Evolutionary conservation across 192 early-diverging fungal genomes (phyloP).

Genomic region (Gamsiella multidivaricata): DNA sequence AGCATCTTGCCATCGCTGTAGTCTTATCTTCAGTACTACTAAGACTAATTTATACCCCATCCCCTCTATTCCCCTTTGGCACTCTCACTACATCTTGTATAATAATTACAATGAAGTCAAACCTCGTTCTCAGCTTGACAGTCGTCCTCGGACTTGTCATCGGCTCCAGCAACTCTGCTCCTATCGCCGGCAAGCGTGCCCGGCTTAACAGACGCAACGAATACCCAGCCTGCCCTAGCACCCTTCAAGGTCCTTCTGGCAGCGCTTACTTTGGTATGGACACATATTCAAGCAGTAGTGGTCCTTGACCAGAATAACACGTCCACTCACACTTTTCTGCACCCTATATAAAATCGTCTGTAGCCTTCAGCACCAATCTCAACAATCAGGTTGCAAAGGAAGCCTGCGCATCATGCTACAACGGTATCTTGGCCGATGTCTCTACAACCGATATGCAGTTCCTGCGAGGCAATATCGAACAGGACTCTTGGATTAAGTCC

Average conservation of each 20-base stretch:
- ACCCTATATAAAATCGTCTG: neutral
- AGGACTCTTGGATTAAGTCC: conserved; percentile 34
- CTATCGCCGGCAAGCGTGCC: conserved; percentile 5
- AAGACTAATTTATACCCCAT: neutral
- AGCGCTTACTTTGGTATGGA: conserved; percentile 44
- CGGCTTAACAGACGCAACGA: conserved; percentile 21
- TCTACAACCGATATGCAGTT: conserved; percentile 16
- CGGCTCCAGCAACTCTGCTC: neutral
- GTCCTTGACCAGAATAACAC: neutral
- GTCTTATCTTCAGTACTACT: no score
- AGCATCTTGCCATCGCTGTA: neutral
- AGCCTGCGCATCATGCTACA: conserved; percentile 43
- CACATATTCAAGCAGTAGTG: neutral
- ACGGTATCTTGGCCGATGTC: conserved; percentile 24
- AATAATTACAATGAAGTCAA: conserved; percentile 27
- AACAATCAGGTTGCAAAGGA: conserved; percentile 17
- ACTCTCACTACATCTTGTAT: neutral
- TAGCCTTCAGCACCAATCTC: conserved; percentile 41
- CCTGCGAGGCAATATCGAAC: conserved; percentile 12
- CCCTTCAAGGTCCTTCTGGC: conserved; percentile 51
- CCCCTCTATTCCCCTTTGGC: neutral
- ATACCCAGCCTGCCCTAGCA: conserved; percentile 18
- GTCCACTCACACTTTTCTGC: neutral
- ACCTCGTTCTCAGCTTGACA: conserved; percentile 23
- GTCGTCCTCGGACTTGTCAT: conserved; percentile 39